phyloP scores from a whole-genome alignment of 257 asterid genomes.

The Plantago major region DNA sequence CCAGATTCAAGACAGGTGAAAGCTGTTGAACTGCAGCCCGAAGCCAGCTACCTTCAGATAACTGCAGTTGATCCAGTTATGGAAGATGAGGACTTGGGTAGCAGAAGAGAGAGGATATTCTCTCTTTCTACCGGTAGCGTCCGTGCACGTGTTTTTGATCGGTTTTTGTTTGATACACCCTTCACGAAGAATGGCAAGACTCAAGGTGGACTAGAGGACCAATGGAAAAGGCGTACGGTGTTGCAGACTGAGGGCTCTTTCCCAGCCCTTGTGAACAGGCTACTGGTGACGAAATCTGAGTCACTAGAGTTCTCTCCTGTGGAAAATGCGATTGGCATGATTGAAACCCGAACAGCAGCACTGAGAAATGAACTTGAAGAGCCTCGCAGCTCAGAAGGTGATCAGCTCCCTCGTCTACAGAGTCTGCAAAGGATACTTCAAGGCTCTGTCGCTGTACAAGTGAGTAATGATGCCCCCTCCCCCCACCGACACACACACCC shows the following conservation, averaged over 20 bases:
- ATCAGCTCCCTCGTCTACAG: slow-evolving; percentile 98
- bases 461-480: slow-evolving; percentile 29
- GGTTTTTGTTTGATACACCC: slow-evolving; percentile 92
- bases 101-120: slow-evolving; percentile 91
- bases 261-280: slow-evolving; percentile 90
- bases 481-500: neutral
- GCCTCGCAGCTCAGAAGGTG: slow-evolving; percentile 98
- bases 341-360: slow-evolving; percentile 94
- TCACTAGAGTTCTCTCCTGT: slow-evolving; percentile 97
- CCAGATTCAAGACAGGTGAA: slow-evolving; percentile 98
- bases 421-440: slow-evolving; percentile 97
- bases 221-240: slow-evolving; percentile 96
- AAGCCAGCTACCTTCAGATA: slow-evolving; percentile 92
- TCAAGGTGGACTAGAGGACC: slow-evolving; percentile 98
- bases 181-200: slow-evolving; percentile 96
- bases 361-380: slow-evolving; percentile 95
- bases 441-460: slow-evolving; percentile 99
- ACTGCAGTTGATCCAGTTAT: slow-evolving; percentile 98
- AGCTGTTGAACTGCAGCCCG: slow-evolving; percentile 85
- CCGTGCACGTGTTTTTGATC: slow-evolving; percentile 95
- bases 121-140: slow-evolving; percentile 86
- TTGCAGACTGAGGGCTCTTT: slow-evolving; percentile 92
- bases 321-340: slow-evolving; percentile 99
- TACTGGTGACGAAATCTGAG: slow-evolving; percentile 76
- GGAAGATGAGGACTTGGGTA: slow-evolving; percentile 99